Conservation (phyloP, 2,329 filamentous ascomycete species). For the Monosporascus sp. region DNA sequence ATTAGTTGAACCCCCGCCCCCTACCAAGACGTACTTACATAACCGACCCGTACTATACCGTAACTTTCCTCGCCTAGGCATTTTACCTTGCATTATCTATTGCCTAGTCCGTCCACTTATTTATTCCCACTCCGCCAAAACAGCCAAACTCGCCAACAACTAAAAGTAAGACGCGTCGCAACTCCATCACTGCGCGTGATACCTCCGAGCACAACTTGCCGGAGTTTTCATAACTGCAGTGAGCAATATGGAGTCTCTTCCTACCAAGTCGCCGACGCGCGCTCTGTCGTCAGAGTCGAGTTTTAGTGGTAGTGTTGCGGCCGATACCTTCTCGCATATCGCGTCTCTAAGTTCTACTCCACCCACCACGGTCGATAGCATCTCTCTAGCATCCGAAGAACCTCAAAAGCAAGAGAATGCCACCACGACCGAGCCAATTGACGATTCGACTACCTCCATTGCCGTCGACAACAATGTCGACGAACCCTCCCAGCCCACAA, state of each 20-base stretch:
- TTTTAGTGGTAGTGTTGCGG: conserved; percentile 20
- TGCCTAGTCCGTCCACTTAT: background rate
- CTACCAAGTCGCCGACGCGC: conserved; percentile 20
- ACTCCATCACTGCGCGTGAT: background rate
- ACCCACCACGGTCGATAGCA: conserved; percentile 59
- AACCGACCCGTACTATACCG: background rate
- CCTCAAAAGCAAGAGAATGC: conserved; percentile 57
- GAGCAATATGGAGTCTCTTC: conserved; percentile 17
- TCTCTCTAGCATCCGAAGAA: conserved; percentile 47
- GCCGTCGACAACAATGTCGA: conserved; percentile 17
- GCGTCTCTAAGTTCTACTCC: conserved; percentile 58
- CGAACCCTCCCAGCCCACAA: conserved; percentile 3
- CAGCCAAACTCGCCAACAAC: background rate
- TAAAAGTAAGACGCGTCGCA: background rate
- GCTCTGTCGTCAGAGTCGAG: conserved; percentile 25
- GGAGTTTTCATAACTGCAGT: conserved; percentile 5
- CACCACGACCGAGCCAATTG: conserved; percentile 45
- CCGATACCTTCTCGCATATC: conserved; percentile 43
- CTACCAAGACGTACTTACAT: background rate
- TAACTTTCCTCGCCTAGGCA: background rate
- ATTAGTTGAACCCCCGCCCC: background rate
- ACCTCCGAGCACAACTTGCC: background rate
- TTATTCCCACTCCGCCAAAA: background rate
- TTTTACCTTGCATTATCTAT: background rate
- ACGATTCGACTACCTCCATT: conserved; percentile 15